Base-by-base conservation (phyloP, 176 grass and related monocot species). In the Carex parvula region DNA sequence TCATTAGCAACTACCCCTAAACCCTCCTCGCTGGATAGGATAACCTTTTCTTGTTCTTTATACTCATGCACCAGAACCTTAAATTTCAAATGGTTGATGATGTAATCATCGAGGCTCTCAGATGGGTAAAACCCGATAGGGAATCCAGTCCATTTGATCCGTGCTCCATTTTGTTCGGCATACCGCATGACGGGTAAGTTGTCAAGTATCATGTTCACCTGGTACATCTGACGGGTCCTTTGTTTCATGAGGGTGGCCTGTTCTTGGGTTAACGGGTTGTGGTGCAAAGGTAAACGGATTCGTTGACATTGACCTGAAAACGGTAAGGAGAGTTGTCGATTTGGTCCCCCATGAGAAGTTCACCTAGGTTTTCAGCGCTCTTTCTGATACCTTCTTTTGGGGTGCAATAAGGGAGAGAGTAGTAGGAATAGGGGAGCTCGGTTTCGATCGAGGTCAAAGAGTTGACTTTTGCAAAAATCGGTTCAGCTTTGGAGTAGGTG, bases 321-420 rank as follows among this genome's bases (percentile, higher is more conserved):
- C 79, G 93, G 78, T 94, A 94, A 3, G 93, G 90, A 5, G 93
- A 94, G 82, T 89, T 92, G 88, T 94, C 93, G 7, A 94, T 94
- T 78, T 94, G 93, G 74, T 94, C 93, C 17, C 93, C 93, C 93
- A 92, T 94, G 84, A 94, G 90, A 33, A 94, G 83, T 85, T 94
- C 93, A 2, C 93, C 93, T 69, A 94, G 88, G 79, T 94, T 94
- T 85, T 94, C 93, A 0, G 93, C 93, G 2, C 93, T 92, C 83
- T 92, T 94, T 85, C 84, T 94, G 63, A 94, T 89, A 0, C 93
- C 93, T 2, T 81, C 93, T 0, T 8, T 81, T 3, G 93, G 93
- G 57, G 87, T 84, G 88, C 93, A 94, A 85, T 92, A 94, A 0
- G 93, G 90, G n/a, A 94, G 86, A 64, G 86, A 90, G 52, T 94